Evolutionary conservation across 164 flowering plant species (phyloP).

Genomic region (Aristolochia californica): DNA sequence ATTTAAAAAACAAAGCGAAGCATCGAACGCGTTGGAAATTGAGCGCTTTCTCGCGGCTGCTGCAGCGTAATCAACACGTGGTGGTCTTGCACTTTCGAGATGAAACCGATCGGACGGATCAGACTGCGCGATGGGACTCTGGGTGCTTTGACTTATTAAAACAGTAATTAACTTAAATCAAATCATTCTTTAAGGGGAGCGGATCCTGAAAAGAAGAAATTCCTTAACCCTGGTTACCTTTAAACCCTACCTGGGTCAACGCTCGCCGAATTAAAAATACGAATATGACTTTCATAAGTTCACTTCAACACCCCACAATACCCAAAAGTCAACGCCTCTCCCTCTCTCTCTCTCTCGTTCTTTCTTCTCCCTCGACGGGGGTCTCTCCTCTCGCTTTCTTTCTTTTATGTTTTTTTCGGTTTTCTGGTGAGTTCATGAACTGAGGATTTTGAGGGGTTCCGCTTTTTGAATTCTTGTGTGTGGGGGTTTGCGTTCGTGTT

Average conservation of each 20-base stretch:
- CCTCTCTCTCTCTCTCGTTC: conserved; percentile 5
- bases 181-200: conserved; percentile 10
- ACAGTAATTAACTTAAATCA: too few species aligned
- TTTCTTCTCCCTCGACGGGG: background rate
- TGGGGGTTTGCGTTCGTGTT: background rate
- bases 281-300: conserved; percentile 10
- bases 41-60: too few species aligned
- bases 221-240: too few species aligned
- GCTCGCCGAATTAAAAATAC: conserved; percentile 7
- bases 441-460: too few species aligned
- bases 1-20: too few species aligned
- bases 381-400: background rate
- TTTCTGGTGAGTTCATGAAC: conserved; percentile 4
- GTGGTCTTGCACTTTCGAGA: background rate
- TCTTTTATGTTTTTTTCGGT: background rate
- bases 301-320: background rate
- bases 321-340: conserved; percentile 40
- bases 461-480: too few species aligned
- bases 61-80: too few species aligned
- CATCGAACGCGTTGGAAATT: too few species aligned
- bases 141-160: too few species aligned
- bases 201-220: too few species aligned
- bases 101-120: background rate
- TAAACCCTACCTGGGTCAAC: conserved; percentile 28
- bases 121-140: too few species aligned